A percentile compares a stretch with the other conserved stretches of the same genome.
phyloP scores from a whole-genome alignment of 78 protist species.

The Guillardia theta region DNA sequence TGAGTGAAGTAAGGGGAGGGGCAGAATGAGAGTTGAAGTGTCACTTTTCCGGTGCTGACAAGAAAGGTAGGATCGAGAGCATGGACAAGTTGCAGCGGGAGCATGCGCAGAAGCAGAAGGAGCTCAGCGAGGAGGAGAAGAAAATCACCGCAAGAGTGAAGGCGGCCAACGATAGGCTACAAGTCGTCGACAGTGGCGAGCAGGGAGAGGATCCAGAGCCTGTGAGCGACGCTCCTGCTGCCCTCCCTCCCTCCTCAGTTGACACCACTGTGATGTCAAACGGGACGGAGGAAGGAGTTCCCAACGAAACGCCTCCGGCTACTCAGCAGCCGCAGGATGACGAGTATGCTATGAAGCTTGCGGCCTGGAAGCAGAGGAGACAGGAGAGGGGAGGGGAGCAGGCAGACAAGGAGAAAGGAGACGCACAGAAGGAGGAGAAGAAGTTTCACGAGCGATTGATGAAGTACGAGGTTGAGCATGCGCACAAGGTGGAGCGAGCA shows the following conservation, averaged over 20 bases:
- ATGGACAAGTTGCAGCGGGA: neutral
- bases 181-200: too few relatives aligned
- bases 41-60: neutral
- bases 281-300: too few relatives aligned
- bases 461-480: neutral
- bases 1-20: neutral
- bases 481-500: neutral
- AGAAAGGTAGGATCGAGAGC: neutral
- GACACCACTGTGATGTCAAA: too few relatives aligned
- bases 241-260: too few relatives aligned
- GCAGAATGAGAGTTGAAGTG: neutral
- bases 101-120: neutral
- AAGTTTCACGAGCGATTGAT: neutral
- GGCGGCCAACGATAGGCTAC: too few relatives aligned
- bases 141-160: too few relatives aligned
- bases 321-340: too few relatives aligned
- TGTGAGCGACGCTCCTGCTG: too few relatives aligned
- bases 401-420: neutral
- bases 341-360: neutral
- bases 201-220: too few relatives aligned
- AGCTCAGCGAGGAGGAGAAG: neutral
- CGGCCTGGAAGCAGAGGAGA: neutral
- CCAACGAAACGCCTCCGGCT: too few relatives aligned
- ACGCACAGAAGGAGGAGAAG: neutral
- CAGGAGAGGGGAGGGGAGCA: neutral